A percentile compares a stretch with the other conserved stretches of the same genome.
These are phyloP conservation scores for Castanea crenata DNA, from an alignment of 306 rosid genomes.

Conservation along the genomic window DNA sequence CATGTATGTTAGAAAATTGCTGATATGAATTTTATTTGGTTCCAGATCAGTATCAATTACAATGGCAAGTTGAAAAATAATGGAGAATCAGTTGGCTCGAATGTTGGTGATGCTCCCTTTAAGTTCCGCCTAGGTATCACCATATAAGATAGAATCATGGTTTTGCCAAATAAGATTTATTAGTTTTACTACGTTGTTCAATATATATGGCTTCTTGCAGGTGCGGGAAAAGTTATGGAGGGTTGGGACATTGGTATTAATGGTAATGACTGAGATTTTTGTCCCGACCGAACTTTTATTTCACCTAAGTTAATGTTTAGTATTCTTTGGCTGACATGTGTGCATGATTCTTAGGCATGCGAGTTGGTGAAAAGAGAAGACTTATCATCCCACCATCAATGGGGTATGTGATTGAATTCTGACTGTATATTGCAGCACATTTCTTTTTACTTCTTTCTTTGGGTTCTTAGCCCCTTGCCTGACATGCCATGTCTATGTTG, in stretches of 20 bases:
- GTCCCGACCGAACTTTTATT: not conserved
- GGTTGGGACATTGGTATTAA: slow-evolving; percentile 86
- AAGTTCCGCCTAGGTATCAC: slow-evolving; percentile 85
- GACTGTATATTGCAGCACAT: not conserved
- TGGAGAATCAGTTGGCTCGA: slow-evolving; percentile 53
- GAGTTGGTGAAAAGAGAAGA: slow-evolving; percentile 75
- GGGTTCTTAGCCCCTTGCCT: slow-evolving; percentile 1
- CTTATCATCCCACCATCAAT: slow-evolving; percentile 74
- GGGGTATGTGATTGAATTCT: slow-evolving; percentile 47
- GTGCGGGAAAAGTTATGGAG: slow-evolving; percentile 52
- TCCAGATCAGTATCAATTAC: slow-evolving; percentile 67
- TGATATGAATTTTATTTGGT: slow-evolving; percentile 28
- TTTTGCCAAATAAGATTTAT: not conserved
- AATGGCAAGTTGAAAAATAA: slow-evolving; percentile 63
- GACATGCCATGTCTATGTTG: slow-evolving; percentile 20
- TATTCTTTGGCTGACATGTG: not conserved
- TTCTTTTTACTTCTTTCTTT: not conserved
- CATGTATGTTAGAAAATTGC: not conserved
- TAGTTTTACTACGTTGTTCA: slow-evolving; percentile 12
- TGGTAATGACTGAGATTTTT: slow-evolving; percentile 43
- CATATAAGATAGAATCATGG: not conserved
- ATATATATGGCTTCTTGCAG: slow-evolving; percentile 41
- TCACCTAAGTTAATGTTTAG: not conserved
- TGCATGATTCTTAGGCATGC: slow-evolving; percentile 65
- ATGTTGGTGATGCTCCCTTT: slow-evolving; percentile 41